Percentiles rank a stretch among this genome's conserved stretches.
Conservation (phyloP, 352 stramenopile genomes). For the Phytophthora ohioensis region DNA sequence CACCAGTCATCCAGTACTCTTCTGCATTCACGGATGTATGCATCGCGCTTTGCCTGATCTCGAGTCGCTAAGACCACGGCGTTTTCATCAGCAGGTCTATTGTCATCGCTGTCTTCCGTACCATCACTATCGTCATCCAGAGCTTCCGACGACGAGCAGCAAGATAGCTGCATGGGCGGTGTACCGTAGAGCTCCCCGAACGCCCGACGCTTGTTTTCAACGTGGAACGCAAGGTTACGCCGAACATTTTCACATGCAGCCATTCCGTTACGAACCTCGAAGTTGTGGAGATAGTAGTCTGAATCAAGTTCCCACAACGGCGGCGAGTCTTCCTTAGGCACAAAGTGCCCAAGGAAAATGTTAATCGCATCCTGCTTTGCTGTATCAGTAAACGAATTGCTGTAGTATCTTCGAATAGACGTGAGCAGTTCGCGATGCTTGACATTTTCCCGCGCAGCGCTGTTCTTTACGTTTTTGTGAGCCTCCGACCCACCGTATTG, state of each 20-base stretch:
- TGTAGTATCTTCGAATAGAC: slow-evolving; percentile 99
- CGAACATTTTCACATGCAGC: slow-evolving; percentile 70
- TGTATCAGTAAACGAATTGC: slow-evolving; percentile 99
- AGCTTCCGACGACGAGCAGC: slow-evolving; percentile 43
- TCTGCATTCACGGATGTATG: slow-evolving; percentile 83
- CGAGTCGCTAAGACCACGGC: slow-evolving; percentile 32
- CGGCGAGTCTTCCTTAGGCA: slow-evolving; percentile 69
- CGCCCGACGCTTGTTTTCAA: slow-evolving; percentile 66
- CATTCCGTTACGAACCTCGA: slow-evolving; percentile 80
- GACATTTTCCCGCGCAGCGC: slow-evolving; percentile 80
- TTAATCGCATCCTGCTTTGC: slow-evolving; percentile 99
- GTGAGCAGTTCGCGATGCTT: slow-evolving; percentile 98
- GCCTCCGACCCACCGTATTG: slow-evolving; percentile 99
- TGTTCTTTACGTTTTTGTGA: slow-evolving; percentile 98
- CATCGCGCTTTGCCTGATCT: slow-evolving; percentile 68
- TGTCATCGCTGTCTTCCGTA: slow-evolving; percentile 35
- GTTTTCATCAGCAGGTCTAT: slow-evolving; percentile 40
- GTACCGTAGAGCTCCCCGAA: slow-evolving; percentile 43
- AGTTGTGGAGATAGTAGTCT: slow-evolving; percentile 94
- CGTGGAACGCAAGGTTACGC: slow-evolving; percentile 66
- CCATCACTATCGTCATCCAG: slow-evolving; percentile 45
- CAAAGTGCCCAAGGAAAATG: slow-evolving; percentile 97
- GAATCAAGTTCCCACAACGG: slow-evolving; percentile 88
- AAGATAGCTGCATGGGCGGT: slow-evolving; percentile 42
- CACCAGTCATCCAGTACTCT: slow-evolving; percentile 88